Base-by-base conservation (phyloP, 179 eudicot species). In the Pouteria campechiana region DNA sequence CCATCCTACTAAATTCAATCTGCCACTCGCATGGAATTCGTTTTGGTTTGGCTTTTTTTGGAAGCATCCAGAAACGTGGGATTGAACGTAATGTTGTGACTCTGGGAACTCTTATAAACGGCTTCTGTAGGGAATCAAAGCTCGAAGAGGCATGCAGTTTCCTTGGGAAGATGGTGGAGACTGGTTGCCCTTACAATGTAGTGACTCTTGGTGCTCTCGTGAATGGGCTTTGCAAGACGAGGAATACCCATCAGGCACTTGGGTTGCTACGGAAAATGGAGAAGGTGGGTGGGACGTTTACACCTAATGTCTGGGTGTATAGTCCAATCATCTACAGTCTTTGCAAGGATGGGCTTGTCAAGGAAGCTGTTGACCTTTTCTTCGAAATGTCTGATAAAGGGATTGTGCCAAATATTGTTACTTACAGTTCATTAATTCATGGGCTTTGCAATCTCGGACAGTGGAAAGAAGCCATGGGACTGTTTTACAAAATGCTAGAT, bases 341-440 rank as follows among this genome's bases (percentile, higher is more conserved):
- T 9, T 50, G 55, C 21, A 38, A 50, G 37, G 25, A 50, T 16
- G 11, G 32, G 1, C 5, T 27, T 9, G 32, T 50, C 2, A 32
- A 42, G n/a, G 17, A 42, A n/a, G 32, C 47, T 24, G 1, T 42
- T 1, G 16, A n/a, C 7, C 47, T 50, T 6, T 37, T 37, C 10
- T 2, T 7, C 0, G 27, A 17, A 18, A 1, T 46, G 51, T n/a
- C 22, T 46, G 17, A 32, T 13, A 37, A 40, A 5, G 66, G 54
- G 4, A 23, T 60, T 38, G 29, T 37, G 17, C 60, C 66, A 0
- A 25, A 52, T 53, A 54, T 52, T 17, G 15, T 57, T 18, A 57
- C 64, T 25, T 63, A 50, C 25, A 64, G 1, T 28, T 10, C 46
- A 6, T 41, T 64, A 16, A 25, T 57, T 46, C 37, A 17, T 10